Conservation (phyloP, 2,329 filamentous ascomycete genomes). For the Mycosphaerella arachidis region DNA sequence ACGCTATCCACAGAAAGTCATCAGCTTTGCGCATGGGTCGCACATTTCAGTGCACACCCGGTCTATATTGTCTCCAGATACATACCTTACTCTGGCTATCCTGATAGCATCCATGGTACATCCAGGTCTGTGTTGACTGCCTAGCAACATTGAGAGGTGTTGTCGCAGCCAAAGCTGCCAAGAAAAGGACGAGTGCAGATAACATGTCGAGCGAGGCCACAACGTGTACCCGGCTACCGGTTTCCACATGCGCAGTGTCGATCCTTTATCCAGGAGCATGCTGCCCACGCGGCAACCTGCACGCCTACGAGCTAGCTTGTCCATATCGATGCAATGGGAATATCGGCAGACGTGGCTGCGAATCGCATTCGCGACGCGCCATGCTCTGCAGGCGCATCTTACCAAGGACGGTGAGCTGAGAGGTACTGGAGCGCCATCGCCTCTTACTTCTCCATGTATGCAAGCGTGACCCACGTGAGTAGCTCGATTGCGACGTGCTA, state of each 20-base stretch:
- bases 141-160: background rate
- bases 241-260: background rate
- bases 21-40: background rate
- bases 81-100: constrained; percentile 4
- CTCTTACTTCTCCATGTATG: background rate
- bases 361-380: background rate
- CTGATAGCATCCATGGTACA: constrained; percentile 11
- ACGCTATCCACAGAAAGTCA: background rate
- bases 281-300: background rate
- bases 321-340: background rate
- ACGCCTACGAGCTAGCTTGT: background rate
- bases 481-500: background rate
- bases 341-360: background rate
- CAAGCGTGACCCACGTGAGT: background rate
- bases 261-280: background rate
- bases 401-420: background rate
- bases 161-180: background rate
- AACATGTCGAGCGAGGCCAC: background rate
- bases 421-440: background rate
- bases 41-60: background rate
- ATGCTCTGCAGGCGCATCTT: background rate
- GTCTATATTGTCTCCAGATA: background rate
- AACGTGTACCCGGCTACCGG: background rate
- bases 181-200: background rate
- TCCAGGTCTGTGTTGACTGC: constrained; percentile 4